Conservation (phyloP, 2,329 filamentous ascomycete species). For the Colletotrichum gigasporum region DNA sequence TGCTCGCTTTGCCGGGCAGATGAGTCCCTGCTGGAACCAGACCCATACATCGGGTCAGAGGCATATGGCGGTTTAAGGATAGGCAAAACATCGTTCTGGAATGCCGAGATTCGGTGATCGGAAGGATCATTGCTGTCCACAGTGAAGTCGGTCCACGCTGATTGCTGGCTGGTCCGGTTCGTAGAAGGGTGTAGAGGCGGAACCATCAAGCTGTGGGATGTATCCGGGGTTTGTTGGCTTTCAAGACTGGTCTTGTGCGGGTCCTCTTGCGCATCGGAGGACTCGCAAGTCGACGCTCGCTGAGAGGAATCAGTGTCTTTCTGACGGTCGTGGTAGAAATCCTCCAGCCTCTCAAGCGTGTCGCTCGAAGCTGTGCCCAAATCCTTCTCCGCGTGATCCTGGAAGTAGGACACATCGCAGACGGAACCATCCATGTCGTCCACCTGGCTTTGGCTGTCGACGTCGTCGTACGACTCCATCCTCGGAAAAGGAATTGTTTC, state of each 20-base stretch:
- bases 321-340: constrained; percentile 32
- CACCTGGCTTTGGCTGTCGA: constrained; percentile 49
- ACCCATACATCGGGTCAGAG: constrained; percentile 11
- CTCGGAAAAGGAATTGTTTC: constrained; percentile 45
- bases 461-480: constrained; percentile 46
- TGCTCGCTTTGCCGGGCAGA: constrained; percentile 31
- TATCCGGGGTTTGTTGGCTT: constrained; percentile 41
- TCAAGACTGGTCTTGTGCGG: constrained; percentile 24
- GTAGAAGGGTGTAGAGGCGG: constrained; percentile 53
- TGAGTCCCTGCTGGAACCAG: constrained; percentile 22
- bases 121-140: constrained; percentile 60
- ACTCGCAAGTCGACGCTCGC: constrained; percentile 50
- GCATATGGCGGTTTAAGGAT: constrained; percentile 33
- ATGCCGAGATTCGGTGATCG: constrained; percentile 35
- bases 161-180: constrained; percentile 63
- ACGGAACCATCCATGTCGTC: constrained; percentile 38
- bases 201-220: constrained; percentile 56
- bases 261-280: constrained; percentile 38
- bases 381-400: constrained; percentile 46
- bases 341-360: constrained; percentile 39
- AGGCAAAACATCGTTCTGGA: constrained; percentile 20
- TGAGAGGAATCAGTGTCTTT: constrained; percentile 40
- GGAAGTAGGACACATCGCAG: constrained; percentile 37
- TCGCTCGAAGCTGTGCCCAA: constrained; percentile 47
- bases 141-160: constrained; percentile 70